phyloP scores from a whole-genome alignment of 2,329 filamentous ascomycete genomes.

The Diaporthe sp. region DNA sequence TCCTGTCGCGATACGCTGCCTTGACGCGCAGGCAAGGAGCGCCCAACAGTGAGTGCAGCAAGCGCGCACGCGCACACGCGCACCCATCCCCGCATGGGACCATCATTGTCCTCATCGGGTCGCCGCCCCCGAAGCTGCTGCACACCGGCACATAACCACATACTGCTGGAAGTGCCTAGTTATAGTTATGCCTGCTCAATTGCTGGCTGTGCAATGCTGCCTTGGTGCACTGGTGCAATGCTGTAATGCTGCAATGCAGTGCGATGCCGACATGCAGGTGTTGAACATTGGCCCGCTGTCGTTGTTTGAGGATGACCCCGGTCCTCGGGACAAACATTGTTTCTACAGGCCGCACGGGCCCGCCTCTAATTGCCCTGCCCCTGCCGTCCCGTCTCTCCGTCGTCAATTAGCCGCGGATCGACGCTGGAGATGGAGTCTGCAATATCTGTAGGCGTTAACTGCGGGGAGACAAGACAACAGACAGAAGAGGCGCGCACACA shows the following conservation, averaged over 20 bases:
- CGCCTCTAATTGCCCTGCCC: slow-evolving; percentile 11
- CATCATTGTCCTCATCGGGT: background rate
- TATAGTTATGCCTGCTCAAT: background rate
- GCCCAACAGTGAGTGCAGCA: slow-evolving; percentile 10
- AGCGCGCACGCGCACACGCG: background rate
- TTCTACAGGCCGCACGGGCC: slow-evolving; percentile 36
- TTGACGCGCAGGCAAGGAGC: slow-evolving; percentile 10
- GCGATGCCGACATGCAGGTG: slow-evolving; percentile 29
- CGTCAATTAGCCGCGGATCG: slow-evolving; percentile 35
- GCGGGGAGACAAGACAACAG: background rate
- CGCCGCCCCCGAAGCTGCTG: background rate
- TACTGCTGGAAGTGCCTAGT: background rate
- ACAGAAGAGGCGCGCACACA: background rate
- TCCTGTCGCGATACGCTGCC: slow-evolving; percentile 38
- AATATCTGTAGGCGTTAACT: background rate
- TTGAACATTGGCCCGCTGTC: slow-evolving; percentile 12
- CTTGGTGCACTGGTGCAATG: background rate
- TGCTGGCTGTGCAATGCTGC: background rate
- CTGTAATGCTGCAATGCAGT: background rate
- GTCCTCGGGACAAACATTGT: slow-evolving; percentile 38
- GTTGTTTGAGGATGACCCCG: slow-evolving; percentile 19
- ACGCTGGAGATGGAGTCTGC: slow-evolving; percentile 2
- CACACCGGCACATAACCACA: background rate
- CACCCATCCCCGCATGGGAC: background rate
- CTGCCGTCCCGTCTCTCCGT: slow-evolving; percentile 14